Evolutionary conservation across 139 green algal species (phyloP), one percentile per base, ranked within the genome.

Genomic region (Chlamydomonas sp.): DNA sequence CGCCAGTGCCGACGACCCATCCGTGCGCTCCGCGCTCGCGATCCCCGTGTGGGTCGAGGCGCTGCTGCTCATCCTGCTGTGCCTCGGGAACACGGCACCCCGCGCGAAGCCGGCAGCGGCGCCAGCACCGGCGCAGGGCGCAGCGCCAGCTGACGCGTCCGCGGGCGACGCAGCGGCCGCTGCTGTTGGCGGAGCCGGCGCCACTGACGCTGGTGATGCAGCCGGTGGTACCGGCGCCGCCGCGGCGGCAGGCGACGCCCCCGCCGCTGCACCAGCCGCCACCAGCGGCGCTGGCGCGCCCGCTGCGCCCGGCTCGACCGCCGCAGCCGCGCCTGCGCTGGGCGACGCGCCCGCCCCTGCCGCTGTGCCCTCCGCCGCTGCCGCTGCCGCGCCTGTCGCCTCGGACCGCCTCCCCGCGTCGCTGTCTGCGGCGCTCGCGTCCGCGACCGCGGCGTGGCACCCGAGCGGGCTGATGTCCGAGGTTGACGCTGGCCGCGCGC

Each of bases 11-110:
- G n/a, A n/a, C n/a, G n/a, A n/a, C n/a, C n/a, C n/a, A n/a, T n/a
- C n/a, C n/a, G n/a, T n/a, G n/a, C n/a, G n/a, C n/a, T n/a, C n/a
- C 8, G 22, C 26, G 54, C 54, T 83, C 20, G 67, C 75, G 16
- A 74, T 95, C 39, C 91, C 91, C 0, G 79, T 84, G 59, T 97
- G 91, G 91, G 78, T 91, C 29, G 85, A 92, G 57, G 83, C 83
- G 0, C 36, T 90, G 65, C 74, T 97, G 65, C 71, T 97, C 49
- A 48, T 89, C 31, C 71, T 97, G n/a, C 83, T 93, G 61, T 65
- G 78, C 1, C 57, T 93, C 34, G 66, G 73, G 3, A 79, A 69
- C 48, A 84, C 77, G 2, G n/a, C n/a, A n/a, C n/a, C n/a, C n/a
- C n/a, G n/a, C n/a, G n/a, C n/a, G n/a, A n/a, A n/a, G n/a, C n/a